Base-by-base conservation (phyloP, 2,329 filamentous ascomycete species). In the Penicillium rolfsii region DNA sequence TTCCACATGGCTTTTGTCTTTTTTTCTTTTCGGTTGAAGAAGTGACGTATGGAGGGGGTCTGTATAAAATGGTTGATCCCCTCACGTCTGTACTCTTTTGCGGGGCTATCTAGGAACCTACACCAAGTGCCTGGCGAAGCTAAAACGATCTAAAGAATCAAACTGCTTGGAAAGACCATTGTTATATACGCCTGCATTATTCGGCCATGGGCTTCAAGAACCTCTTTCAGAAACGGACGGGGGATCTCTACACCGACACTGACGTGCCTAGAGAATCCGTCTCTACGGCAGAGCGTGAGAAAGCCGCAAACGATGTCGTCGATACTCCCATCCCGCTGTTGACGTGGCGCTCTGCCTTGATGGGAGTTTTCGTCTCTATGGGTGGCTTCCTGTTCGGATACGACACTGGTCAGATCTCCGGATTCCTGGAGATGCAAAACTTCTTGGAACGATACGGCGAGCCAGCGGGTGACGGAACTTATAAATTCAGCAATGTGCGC, bases 311-410 rank as follows among this genome's bases (percentile, higher is more conserved):
- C 19, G 65, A 65, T 64, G 9, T 64, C 11, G 60, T 70, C 4
- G 67, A 70, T 33, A 67, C 67, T 2, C 60, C 67, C 6, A 72
- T 77, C 28, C 66, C 76, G 3, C 70, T 76, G 0, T 67, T 72
- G 5, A 75, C 74, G 6, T 73, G 72, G 58, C 74, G 74, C 33
- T 69, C 73, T n/a, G 66, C 67, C 8, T 66, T 75, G 8, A 73
- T 76, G 55, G 70, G 73, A 6, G 65, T 74, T 40, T 74, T 80
- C n/a, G 74, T 80, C 30, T 80, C 78, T 1, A 80, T 80, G 76
- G 78, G 78, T n/a, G 79, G 79, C 1, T 76, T 80, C 54, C 72
- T 77, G 6, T 79, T 78, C 50, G 76, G 77, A 6, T 79, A 78
- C 49, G 76, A 80, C 56, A 79, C 79, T 5, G 76, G 78, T 63